phyloP scores from a whole-genome alignment of 1,139 yeast genomes.

The Candida buenavistaensis region DNA sequence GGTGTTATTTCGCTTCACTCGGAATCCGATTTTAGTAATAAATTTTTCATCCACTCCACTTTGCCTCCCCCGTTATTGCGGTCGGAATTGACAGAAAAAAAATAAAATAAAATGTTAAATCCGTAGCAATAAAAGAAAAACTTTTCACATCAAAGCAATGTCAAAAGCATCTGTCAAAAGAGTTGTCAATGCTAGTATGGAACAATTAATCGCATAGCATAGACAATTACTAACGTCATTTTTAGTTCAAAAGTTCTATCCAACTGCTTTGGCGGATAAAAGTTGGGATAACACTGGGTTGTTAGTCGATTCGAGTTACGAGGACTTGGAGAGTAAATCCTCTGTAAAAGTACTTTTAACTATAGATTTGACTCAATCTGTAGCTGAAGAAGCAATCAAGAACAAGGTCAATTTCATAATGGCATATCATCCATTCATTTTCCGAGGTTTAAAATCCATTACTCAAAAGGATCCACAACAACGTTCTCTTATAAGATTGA shows the following conservation, averaged over 20 bases:
- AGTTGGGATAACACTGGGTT: slow-evolving; percentile 96
- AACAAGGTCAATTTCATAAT: slow-evolving; percentile 55
- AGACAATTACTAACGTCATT: no score
- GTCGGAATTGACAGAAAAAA: no score
- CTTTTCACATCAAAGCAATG: slow-evolving; percentile 17
- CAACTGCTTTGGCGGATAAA: slow-evolving; percentile 73
- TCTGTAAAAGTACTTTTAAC: slow-evolving; percentile 61
- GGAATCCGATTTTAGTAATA: no score
- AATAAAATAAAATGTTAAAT: background rate
- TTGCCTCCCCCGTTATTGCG: no score
- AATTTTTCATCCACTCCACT: no score
- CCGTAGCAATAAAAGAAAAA: background rate
- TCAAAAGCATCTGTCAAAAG: slow-evolving; percentile 42
- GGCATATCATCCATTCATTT: slow-evolving; percentile 95
- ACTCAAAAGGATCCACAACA: slow-evolving; percentile 77
- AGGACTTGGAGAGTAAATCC: slow-evolving; percentile 16
- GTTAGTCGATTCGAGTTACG: slow-evolving; percentile 59
- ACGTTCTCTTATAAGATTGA: slow-evolving; percentile 65
- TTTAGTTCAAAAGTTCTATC: slow-evolving; percentile 73
- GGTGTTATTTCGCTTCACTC: no score
- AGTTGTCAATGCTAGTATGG: slow-evolving; percentile 47
- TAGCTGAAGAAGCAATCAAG: slow-evolving; percentile 79
- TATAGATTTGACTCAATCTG: slow-evolving; percentile 80
- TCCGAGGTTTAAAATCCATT: slow-evolving; percentile 82
- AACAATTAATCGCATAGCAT: background rate